phyloP scores from a whole-genome alignment of 2,329 filamentous ascomycete genomes.

The Gnomoniopsis smithogilvyi region DNA sequence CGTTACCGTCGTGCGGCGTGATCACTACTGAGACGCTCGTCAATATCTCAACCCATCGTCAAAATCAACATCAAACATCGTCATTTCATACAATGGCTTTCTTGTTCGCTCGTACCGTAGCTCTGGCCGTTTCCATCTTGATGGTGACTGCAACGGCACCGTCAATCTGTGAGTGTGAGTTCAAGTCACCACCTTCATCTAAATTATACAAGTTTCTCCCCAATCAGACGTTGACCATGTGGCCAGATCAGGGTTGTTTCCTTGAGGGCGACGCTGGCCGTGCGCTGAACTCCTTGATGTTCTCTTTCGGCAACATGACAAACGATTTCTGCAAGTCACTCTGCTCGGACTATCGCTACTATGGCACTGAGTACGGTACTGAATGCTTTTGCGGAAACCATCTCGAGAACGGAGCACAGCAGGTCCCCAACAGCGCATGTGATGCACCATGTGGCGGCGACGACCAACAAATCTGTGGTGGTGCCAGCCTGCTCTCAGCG shows the following conservation, averaged over 20 bases:
- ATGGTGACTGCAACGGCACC: background rate
- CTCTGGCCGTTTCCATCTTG: background rate
- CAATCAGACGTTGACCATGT: background rate
- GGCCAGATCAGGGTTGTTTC: conserved; percentile 3
- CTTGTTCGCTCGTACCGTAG: background rate
- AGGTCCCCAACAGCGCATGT: conserved; percentile 21
- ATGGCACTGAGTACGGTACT: conserved; percentile 28
- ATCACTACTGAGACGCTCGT: too few species aligned
- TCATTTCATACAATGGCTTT: background rate
- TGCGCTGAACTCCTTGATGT: background rate
- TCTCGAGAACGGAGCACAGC: conserved; percentile 12
- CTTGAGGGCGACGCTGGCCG: background rate
- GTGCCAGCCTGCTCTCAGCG: conserved; percentile 1
- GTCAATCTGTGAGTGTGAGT: background rate
- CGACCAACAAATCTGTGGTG: conserved; percentile 23
- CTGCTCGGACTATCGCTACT: conserved; percentile 32
- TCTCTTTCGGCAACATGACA: conserved; percentile 28
- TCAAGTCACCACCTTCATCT: background rate
- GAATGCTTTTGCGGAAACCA: conserved; percentile 33
- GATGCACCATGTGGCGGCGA: conserved; percentile 22
- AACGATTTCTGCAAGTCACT: conserved; percentile 32
- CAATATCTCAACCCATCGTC: background rate
- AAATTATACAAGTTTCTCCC: background rate
- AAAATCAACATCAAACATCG: background rate
- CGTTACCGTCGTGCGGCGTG: too few species aligned